Conservation (phyloP, 805 yeast genomes). For the Ogataea degrootiae region DNA sequence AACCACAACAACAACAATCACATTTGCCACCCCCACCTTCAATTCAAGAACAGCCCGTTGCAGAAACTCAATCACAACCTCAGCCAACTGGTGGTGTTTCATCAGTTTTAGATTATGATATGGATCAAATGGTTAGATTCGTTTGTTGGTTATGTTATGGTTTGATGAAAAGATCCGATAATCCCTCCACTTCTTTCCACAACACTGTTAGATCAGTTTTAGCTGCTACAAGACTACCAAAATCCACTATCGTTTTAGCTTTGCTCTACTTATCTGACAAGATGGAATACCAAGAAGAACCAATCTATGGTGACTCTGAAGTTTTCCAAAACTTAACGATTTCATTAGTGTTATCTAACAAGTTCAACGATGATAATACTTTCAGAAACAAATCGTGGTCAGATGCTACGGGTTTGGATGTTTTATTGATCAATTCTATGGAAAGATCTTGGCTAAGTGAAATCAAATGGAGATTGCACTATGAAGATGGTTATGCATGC, state of each 20-base stretch:
- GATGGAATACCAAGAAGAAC: conserved; percentile 32
- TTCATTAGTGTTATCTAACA: conserved; percentile 80
- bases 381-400: conserved; percentile 95
- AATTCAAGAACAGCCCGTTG: conserved; percentile 6
- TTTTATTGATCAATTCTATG: conserved; percentile 52
- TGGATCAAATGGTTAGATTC: conserved; percentile 74
- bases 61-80: conserved; percentile 1
- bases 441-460: conserved; percentile 52
- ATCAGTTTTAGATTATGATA: conserved; percentile 73
- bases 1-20: conserved; percentile 8
- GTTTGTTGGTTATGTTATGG: conserved; percentile 70
- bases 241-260: conserved; percentile 73
- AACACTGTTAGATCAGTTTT: conserved; percentile 62
- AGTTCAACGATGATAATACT: conserved; percentile 94
- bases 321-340: conserved; percentile 57
- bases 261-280: conserved; percentile 70
- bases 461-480: conserved; percentile 29
- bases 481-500: conserved; percentile 27
- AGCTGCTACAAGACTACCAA: conserved; percentile 83
- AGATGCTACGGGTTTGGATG: conserved; percentile 82
- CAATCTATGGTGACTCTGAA: conserved; percentile 29
- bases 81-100: conserved; percentile 62
- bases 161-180: conserved; percentile 49
- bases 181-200: conserved; percentile 48
- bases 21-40: conserved; percentile 7